Percentiles rank a stretch among this genome's conserved stretches.
Evolutionary conservation across 2,329 filamentous ascomycete species (phyloP).

Genomic region (Dactylellina cionopaga): DNA sequence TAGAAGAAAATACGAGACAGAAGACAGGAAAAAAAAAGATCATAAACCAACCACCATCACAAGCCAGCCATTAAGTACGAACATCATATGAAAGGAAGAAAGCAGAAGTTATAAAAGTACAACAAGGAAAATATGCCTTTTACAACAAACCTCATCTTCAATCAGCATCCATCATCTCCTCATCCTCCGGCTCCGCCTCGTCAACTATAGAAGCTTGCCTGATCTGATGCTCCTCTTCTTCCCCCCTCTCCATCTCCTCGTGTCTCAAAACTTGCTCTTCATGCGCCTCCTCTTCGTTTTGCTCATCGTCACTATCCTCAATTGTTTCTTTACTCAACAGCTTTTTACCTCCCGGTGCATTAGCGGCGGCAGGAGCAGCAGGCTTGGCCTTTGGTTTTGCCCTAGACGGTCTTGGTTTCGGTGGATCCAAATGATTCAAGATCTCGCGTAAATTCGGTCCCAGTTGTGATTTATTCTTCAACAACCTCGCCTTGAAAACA

Average conservation of each 20-base stretch:
- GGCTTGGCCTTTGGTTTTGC: constrained; percentile 66
- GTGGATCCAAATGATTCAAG: constrained; percentile 76
- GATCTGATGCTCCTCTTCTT: constrained; percentile 59
- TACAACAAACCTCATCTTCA: constrained; percentile 9
- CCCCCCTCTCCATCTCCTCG: constrained; percentile 62
- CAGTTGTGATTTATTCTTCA: constrained; percentile 80
- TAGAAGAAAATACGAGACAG: background rate
- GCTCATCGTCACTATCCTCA: constrained; percentile 63
- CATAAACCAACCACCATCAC: background rate
- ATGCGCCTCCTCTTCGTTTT: constrained; percentile 61
- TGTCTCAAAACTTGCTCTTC: constrained; percentile 62
- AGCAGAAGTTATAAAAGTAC: constrained; percentile 24
- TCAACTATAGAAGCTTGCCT: constrained; percentile 61
- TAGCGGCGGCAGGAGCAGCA: constrained; percentile 58
- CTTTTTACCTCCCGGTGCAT: constrained; percentile 62
- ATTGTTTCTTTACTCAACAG: constrained; percentile 60
- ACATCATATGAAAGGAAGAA: background rate
- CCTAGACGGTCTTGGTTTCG: constrained; percentile 61
- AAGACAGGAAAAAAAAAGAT: background rate
- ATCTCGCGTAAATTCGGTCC: constrained; percentile 88
- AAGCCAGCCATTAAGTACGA: constrained; percentile 2
- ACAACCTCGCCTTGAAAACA: constrained; percentile 75
- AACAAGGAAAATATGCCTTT: constrained; percentile 10
- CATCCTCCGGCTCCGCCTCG: constrained; percentile 62
- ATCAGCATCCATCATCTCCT: constrained; percentile 62